Base-by-base conservation (phyloP, 108 stramenopile genomes). In the Skeletonema menzelii region DNA sequence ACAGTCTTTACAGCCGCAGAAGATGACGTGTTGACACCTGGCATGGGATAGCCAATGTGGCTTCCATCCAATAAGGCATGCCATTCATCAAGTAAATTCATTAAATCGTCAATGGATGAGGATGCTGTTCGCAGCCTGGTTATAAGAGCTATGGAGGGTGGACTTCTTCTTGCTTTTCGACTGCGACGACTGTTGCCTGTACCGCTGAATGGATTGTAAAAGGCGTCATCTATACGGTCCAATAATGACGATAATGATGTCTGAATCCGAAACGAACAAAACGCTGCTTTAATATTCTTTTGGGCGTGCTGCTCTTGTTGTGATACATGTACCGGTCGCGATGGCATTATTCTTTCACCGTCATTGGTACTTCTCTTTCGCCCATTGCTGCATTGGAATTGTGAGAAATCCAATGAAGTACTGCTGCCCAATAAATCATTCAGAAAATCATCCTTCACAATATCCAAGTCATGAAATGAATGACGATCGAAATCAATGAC, bases 61-160 rank as follows among this genome's bases (percentile, higher is more conserved):
- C 57, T 66, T 22, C 71, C 71, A 55, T 60, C 63, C 67, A 80
- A 24, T 6, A 80, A 15, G 8, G 72, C 66, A 28, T 69, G 72
- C 59, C 71, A 80, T 49, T 56, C 49, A 22, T 80, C 79, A 3
- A 80, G 47, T 24, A 80, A 38, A 31, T 80, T 55, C 37, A 71
- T 62, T 12, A 79, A 27, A 27, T 79, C 49, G 27, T 79, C 71
- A 27, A 79, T 72, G 37, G 78, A 79, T 11, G 30, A 40, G n/a
- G 78, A 62, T 49, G 71, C 70, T 13, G 10, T 27, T 53, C 42
- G 31, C 15, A 79, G 37, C n/a, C 15, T 47, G 31, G 46, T 2
- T 4, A 79, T 56, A 5, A 79, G 60, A 14, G 71, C 66, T 38
- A 13, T 30, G 12, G 78, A 67, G 61, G 78, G 78, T 17, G 71